Percentiles rank a stretch among this genome's conserved stretches.
phyloP scores from a whole-genome alignment of 2,329 filamentous ascomycete species.

The Cordyceps fumosorosea region DNA sequence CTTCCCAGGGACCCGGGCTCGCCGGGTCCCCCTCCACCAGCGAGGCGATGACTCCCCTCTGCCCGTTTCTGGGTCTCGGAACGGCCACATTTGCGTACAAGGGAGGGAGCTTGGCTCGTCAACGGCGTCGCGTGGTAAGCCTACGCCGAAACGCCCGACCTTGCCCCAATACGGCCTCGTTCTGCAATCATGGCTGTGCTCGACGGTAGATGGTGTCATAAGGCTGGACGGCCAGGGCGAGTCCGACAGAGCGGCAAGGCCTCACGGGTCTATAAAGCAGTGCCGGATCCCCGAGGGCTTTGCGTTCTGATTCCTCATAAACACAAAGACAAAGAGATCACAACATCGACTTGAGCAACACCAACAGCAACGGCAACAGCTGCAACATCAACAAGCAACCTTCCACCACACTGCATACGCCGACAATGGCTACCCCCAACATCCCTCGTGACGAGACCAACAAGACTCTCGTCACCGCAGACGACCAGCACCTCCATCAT shows the following conservation, averaged over 20 bases:
- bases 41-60: neutral
- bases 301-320: neutral
- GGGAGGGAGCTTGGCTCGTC: neutral
- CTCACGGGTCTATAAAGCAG: neutral
- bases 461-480: slow-evolving; percentile 3
- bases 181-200: neutral
- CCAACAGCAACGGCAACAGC: neutral
- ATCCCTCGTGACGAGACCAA: neutral
- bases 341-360: neutral
- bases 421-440: neutral
- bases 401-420: no score
- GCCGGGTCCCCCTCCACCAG: neutral
- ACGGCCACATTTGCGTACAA: neutral
- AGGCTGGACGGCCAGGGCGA: neutral
- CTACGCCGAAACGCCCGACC: neutral
- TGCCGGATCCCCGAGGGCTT: neutral
- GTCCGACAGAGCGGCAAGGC: neutral
- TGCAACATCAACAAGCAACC: neutral
- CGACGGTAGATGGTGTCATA: neutral
- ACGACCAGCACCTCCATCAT: neutral
- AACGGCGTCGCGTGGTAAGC: neutral
- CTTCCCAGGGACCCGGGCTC: neutral
- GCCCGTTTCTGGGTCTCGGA: neutral
- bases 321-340: neutral
- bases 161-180: neutral